Evolutionary conservation across 164 flowering plant species (phyloP).

Genomic region (Annona cherimola): DNA sequence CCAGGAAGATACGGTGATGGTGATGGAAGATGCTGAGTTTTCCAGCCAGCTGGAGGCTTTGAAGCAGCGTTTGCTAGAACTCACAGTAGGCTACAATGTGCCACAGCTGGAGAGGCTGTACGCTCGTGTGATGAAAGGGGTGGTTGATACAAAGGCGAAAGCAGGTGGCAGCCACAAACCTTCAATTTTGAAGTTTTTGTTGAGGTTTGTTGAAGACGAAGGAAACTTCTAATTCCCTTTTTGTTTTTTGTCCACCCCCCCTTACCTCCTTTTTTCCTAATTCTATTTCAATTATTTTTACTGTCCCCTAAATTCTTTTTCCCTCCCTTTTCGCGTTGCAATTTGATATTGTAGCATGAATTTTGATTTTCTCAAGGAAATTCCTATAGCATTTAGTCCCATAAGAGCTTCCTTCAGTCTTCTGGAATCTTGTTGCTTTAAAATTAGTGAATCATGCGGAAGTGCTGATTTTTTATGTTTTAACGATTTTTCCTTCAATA

Average conservation of each 20-base stretch:
- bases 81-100: slow-evolving; percentile 51
- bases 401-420: neutral
- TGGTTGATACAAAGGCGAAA: slow-evolving; percentile 38
- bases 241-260: neutral
- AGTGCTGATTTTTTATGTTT: neutral
- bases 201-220: slow-evolving; percentile 48
- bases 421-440: neutral
- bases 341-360: neutral
- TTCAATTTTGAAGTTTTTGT: slow-evolving; percentile 51
- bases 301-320: neutral
- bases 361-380: neutral
- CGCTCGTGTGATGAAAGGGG: slow-evolving; percentile 61
- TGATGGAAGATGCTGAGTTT: slow-evolving; percentile 46
- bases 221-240: slow-evolving; percentile 47
- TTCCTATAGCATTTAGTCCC: neutral
- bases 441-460: neutral
- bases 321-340: neutral
- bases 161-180: slow-evolving; percentile 28
- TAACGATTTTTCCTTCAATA: neutral
- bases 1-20: slow-evolving; percentile 25
- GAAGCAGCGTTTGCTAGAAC: slow-evolving; percentile 52
- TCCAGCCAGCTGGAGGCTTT: slow-evolving; percentile 40
- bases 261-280: neutral
- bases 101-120: slow-evolving; percentile 94
- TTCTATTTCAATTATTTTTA: neutral